Conservation (phyloP, 1,284 basidiomycete genomes). For the Marasmius fiardii region DNA sequence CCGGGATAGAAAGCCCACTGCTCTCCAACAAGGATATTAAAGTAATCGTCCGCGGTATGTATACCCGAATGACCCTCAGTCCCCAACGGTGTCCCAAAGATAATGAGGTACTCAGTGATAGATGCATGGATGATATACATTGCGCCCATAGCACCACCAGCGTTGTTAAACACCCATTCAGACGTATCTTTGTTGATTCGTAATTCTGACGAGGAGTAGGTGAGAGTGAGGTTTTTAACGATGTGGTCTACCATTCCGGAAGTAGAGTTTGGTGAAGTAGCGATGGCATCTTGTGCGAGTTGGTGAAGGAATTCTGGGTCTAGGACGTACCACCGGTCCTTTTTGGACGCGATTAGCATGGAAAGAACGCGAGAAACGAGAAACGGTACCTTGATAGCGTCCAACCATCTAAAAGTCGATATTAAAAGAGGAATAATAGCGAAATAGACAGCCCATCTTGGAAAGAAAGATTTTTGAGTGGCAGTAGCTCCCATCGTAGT, state of each 20-base stretch:
- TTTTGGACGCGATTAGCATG: neutral
- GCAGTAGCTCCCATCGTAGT: too few relatives aligned
- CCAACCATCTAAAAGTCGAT: conserved; percentile 45
- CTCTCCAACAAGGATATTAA: conserved; percentile 91
- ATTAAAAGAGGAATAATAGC: conserved; percentile 37
- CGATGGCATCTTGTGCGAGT: conserved; percentile 71
- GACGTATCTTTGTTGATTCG: conserved; percentile 60
- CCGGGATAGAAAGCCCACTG: conserved; percentile 91
- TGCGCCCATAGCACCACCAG: conserved; percentile 96
- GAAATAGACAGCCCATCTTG: conserved; percentile 44
- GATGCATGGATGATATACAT: conserved; percentile 98
- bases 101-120: conserved; percentile 91
- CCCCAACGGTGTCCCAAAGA: conserved; percentile 94
- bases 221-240: conserved; percentile 66
- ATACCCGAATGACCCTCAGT: conserved; percentile 95
- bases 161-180: conserved; percentile 98
- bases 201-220: conserved; percentile 56
- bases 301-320: conserved; percentile 63
- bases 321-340: conserved; percentile 70
- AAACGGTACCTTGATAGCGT: conserved; percentile 52
- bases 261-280: conserved; percentile 56
- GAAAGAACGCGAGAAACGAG: neutral
- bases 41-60: conserved; percentile 97
- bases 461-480: too few relatives aligned
- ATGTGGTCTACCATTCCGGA: conserved; percentile 76